phyloP scores from a whole-genome alignment of 2,329 filamentous ascomycete species.

The Trichoderma breve region DNA sequence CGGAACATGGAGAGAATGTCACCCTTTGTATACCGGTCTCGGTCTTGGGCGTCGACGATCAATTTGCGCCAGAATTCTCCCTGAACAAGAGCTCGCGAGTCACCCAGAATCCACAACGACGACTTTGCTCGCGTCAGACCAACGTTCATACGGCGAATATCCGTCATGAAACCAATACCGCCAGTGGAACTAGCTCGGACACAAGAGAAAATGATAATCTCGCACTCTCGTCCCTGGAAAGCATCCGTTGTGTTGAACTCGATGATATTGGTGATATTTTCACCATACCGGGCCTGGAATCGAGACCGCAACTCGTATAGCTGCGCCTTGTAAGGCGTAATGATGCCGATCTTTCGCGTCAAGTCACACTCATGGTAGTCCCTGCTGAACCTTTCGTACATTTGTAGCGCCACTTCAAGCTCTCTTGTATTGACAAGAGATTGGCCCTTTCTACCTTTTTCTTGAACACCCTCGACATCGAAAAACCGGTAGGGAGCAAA shows the following conservation, averaged over 20 bases:
- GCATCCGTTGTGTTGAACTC: conserved; percentile 99
- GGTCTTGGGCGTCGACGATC: conserved; percentile 73
- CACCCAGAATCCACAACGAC: conserved; percentile 93
- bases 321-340: conserved; percentile 97
- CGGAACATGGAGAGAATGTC: conserved; percentile 51
- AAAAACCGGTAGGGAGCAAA: conserved; percentile 96
- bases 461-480: conserved; percentile 86
- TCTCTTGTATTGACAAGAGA: conserved; percentile 89
- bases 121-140: conserved; percentile 95
- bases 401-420: conserved; percentile 77
- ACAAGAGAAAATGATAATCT: conserved; percentile 98
- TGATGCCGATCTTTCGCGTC: conserved; percentile 86
- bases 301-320: conserved; percentile 73
- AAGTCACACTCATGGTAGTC: conserved; percentile 72
- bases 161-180: conserved; percentile 97
- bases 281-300: conserved; percentile 72
- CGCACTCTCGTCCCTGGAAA: conserved; percentile 93
- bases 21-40: conserved; percentile 74
- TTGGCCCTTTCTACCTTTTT: conserved; percentile 75
- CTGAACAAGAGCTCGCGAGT: conserved; percentile 79
- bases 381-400: conserved; percentile 75
- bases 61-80: conserved; percentile 89
- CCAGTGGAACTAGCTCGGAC: conserved; percentile 87
- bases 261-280: conserved; percentile 70
- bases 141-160: conserved; percentile 99